Evolutionary conservation across 2,329 filamentous ascomycete species (phyloP).

Genomic region (Cordyceps javanica): DNA sequence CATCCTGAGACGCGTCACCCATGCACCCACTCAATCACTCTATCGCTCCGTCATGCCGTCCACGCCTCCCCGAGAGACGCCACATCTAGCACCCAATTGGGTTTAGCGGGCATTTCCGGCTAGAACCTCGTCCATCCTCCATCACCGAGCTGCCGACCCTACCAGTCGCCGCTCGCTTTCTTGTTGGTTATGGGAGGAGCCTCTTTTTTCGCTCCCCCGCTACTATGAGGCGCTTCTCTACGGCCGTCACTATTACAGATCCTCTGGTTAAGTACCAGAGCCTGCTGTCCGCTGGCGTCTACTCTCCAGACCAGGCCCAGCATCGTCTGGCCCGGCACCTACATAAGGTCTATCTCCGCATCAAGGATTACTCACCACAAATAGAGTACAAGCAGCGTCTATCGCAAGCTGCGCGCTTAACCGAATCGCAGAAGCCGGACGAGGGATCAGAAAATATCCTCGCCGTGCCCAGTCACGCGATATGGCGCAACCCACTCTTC

Average conservation of each 20-base stretch:
- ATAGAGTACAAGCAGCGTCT: constrained; percentile 62
- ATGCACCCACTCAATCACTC: neutral
- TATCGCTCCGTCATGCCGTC: neutral
- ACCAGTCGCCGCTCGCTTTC: neutral
- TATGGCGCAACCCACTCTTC: constrained; percentile 54
- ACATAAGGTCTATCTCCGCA: constrained; percentile 65
- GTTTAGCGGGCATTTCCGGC: neutral
- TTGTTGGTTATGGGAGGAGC: neutral
- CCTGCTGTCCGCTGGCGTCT: constrained; percentile 59
- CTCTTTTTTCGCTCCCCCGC: neutral
- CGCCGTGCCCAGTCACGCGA: constrained; percentile 47
- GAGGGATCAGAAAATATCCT: constrained; percentile 29
- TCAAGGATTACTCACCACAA: constrained; percentile 74
- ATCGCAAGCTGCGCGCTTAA: constrained; percentile 48
- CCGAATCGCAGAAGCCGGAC: constrained; percentile 25
- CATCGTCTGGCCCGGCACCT: constrained; percentile 69
- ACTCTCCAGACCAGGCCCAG: constrained; percentile 64
- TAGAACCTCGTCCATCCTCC: neutral
- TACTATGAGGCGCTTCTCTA: constrained; percentile 32
- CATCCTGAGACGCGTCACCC: neutral
- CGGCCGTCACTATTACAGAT: constrained; percentile 58
- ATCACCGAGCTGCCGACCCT: neutral
- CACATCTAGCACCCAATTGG: neutral
- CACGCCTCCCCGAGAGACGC: neutral
- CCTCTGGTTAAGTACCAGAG: constrained; percentile 71